Percentiles rank a stretch among this genome's conserved stretches.
phyloP scores from a whole-genome alignment of 2,329 filamentous ascomycete species.

The Phyllosticta capitalensis region DNA sequence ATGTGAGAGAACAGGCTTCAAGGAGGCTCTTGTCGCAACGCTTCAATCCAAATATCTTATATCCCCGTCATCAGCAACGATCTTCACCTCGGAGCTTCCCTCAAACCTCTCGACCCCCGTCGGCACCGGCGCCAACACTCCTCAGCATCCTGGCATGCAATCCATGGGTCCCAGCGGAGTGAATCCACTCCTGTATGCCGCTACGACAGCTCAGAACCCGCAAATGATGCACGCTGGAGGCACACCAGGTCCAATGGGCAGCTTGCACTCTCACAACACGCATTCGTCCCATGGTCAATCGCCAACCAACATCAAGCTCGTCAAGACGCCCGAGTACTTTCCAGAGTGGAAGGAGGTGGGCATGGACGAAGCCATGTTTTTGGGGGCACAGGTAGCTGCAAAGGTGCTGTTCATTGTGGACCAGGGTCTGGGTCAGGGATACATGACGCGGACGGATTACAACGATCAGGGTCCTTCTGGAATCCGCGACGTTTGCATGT shows the following conservation, averaged over 20 bases:
- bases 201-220: conserved; percentile 62
- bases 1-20: conserved; percentile 53
- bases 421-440: conserved; percentile 56
- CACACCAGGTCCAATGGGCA: conserved; percentile 18
- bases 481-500: conserved; percentile 43
- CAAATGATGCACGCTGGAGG: conserved; percentile 32
- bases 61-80: conserved; percentile 84
- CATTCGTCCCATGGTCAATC: conserved; percentile 62
- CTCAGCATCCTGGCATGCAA: conserved; percentile 49
- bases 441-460: conserved; percentile 58
- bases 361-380: conserved; percentile 73
- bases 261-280: conserved; percentile 35
- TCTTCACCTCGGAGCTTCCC: conserved; percentile 93
- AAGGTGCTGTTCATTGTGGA: conserved; percentile 64
- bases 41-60: conserved; percentile 77
- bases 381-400: conserved; percentile 79
- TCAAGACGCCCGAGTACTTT: conserved; percentile 73
- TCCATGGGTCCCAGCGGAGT: conserved; percentile 51
- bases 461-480: conserved; percentile 56
- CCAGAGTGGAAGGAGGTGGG: conserved; percentile 74
- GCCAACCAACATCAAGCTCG: conserved; percentile 72
- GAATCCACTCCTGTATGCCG: conserved; percentile 85
- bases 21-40: conserved; percentile 74
- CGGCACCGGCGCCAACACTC: conserved; percentile 86
- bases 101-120: conserved; percentile 86